Evolutionary conservation across 345 rosid genomes (phyloP).

Genomic region (Citrus australasica): DNA sequence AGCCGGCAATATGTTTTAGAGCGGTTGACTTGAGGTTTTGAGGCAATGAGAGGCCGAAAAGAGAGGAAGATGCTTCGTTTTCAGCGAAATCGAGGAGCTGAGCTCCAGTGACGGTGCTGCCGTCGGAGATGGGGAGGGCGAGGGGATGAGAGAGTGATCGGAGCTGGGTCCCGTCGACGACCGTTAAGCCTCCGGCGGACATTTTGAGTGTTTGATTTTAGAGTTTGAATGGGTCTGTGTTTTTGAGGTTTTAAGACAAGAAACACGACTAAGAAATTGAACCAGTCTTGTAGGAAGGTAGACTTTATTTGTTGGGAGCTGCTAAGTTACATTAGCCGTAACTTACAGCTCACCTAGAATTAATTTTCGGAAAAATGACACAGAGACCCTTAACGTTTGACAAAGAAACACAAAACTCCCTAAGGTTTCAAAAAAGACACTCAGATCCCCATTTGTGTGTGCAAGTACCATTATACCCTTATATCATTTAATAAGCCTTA

Average conservation of each 20-base stretch:
- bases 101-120: slow-evolving; percentile 42
- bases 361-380: too few species aligned
- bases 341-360: too few species aligned
- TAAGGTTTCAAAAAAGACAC: too few species aligned
- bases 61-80: slow-evolving; percentile 44
- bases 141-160: slow-evolving; percentile 44
- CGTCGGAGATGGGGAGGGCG: slow-evolving; percentile 32
- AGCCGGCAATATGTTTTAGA: slow-evolving; percentile 36
- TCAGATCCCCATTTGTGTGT: too few species aligned
- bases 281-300: background rate
- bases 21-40: slow-evolving; percentile 48
- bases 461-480: too few species aligned
- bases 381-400: too few species aligned
- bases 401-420: too few species aligned
- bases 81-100: slow-evolving; percentile 61
- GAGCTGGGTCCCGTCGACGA: slow-evolving; percentile 64
- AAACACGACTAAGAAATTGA: background rate
- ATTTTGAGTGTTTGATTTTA: slow-evolving; percentile 22
- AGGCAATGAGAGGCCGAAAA: slow-evolving; percentile 62
- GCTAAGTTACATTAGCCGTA: too few species aligned
- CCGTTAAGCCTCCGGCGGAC: slow-evolving; percentile 56
- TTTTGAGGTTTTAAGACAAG: background rate
- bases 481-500: too few species aligned
- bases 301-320: background rate
- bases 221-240: background rate